Conservation (phyloP, 495 filamentous ascomycete genomes). For the Podospora comata region DNA sequence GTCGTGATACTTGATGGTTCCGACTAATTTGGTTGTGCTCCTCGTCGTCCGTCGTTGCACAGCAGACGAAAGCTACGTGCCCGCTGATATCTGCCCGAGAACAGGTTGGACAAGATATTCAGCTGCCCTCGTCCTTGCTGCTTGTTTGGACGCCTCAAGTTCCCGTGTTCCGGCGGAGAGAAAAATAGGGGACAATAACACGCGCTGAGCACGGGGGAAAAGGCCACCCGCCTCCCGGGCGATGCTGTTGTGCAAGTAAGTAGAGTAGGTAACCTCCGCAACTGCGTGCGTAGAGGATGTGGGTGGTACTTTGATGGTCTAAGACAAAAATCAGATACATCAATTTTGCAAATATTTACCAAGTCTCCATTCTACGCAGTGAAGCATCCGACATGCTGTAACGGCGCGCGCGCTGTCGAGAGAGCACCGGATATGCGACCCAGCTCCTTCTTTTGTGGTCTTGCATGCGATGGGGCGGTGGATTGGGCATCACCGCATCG, state of each 20-base stretch:
- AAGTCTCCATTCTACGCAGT: neutral
- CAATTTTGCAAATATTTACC: neutral
- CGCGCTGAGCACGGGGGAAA: slow-evolving; percentile 1
- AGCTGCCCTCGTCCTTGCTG: slow-evolving; percentile 12
- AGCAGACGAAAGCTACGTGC: neutral
- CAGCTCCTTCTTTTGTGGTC: neutral
- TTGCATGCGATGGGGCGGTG: slow-evolving; percentile 10
- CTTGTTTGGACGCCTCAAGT: slow-evolving; percentile 3
- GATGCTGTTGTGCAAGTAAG: slow-evolving; percentile 9
- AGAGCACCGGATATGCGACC: slow-evolving; percentile 6
- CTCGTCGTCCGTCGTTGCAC: slow-evolving; percentile 2
- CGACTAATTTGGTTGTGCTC: slow-evolving; percentile 9
- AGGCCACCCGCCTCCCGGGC: neutral
- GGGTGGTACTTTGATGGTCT: slow-evolving; percentile 3
- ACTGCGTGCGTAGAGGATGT: slow-evolving; percentile 17
- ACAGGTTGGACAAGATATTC: slow-evolving; percentile 11
- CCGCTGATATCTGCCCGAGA: slow-evolving; percentile 7
- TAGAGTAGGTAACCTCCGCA: slow-evolving; percentile 12
- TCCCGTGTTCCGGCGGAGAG: neutral
- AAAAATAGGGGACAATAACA: slow-evolving; percentile 1
- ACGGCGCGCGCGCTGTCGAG: slow-evolving; percentile 8
- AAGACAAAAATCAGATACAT: slow-evolving; percentile 10
- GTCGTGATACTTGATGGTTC: slow-evolving; percentile 15
- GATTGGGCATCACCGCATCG: slow-evolving; percentile 24
- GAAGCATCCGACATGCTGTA: neutral